Base-by-base conservation (phyloP, 345 rosid species). In the Eucalyptus pauciflora region DNA sequence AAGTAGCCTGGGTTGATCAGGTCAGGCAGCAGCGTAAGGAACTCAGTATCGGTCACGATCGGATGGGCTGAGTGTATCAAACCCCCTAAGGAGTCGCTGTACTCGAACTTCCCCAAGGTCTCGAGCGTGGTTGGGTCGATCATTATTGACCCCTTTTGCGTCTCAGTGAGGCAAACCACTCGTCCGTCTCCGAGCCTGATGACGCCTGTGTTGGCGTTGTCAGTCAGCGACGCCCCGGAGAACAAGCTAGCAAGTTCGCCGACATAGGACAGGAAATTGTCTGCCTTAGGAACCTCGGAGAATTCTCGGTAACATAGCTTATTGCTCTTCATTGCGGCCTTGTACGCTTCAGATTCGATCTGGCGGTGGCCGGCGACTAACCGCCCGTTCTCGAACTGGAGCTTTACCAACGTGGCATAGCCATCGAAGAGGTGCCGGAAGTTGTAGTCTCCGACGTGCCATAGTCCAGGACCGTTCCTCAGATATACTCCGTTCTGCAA, bases 381-480 rank as follows among this genome's bases (percentile, higher is more conserved):
- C 13, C 93, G 92, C 86, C 98, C 99, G 50, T 94, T 92, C 31
- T 95, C 91, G 86, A 97, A 95, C 33, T 93, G 93, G 89, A 97
- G 98, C 89, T 94, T 95, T 52, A 93, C 97, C 50, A 97, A 85
- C 24, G 93, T 95, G 67, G 99, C 97, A 86, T 97, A 97, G 88
- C 99, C 99, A 88, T 97, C 99, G 87, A 97, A 97, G 88, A 97
- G 98, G 93, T 97, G 99, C 15, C 99, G 96, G 95, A 97, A 96
- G 88, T 95, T 92, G 93, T 97, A 93, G 89, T 94, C 93, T 25
- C 92, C 97, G 71, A 97, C 90, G 91, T 96, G 93, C 99, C 99
- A 97, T 86, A 96, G 88, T 3, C 99, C 99, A 1, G 99, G 99
- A 41, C 99, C 99, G 54, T 97, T 97, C 87, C 99, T 94, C 41